phyloP scores from a whole-genome alignment of 1,284 basidiomycete species.

The Sanguinoderma infundibulare region DNA sequence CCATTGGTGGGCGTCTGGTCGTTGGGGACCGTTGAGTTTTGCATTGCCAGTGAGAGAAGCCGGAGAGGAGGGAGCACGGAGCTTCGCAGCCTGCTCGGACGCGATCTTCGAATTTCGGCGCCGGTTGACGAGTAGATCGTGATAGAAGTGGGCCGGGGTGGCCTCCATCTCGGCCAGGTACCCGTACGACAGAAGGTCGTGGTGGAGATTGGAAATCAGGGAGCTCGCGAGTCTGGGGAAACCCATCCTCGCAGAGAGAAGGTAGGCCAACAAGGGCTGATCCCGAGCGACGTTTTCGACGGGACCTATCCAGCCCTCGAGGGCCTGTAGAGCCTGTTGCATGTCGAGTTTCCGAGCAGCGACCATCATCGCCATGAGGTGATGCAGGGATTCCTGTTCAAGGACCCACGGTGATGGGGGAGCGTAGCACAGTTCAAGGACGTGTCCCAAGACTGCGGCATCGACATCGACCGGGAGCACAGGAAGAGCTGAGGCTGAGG shows the following conservation, averaged over 20 bases:
- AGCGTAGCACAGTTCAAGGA: not conserved
- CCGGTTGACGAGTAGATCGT: not conserved
- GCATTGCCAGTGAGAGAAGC: not conserved
- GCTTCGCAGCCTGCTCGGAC: not conserved
- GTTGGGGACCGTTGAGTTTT: not conserved
- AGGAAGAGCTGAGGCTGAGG: not conserved
- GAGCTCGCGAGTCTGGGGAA: not conserved
- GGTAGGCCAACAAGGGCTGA: not conserved
- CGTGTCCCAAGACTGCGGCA: not conserved
- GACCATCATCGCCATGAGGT: not conserved
- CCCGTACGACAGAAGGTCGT: not conserved
- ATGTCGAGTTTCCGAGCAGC: not conserved
- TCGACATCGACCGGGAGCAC: not conserved
- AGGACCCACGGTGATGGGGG: not conserved
- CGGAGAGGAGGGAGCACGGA: too few relatives aligned
- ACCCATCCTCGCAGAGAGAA: not conserved
- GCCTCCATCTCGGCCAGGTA: not conserved
- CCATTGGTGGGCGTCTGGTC: not conserved
- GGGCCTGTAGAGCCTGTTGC: not conserved
- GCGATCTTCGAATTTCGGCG: not conserved
- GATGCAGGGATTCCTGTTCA: not conserved
- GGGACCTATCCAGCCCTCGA: not conserved
- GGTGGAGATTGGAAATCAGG: not conserved
- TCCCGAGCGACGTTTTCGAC: not conserved
- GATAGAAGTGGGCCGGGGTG: not conserved